Percentiles rank a stretch among this genome's conserved stretches.
Conservation (phyloP, 2,329 filamentous ascomycete species). For the Fusarium mangiferae region DNA sequence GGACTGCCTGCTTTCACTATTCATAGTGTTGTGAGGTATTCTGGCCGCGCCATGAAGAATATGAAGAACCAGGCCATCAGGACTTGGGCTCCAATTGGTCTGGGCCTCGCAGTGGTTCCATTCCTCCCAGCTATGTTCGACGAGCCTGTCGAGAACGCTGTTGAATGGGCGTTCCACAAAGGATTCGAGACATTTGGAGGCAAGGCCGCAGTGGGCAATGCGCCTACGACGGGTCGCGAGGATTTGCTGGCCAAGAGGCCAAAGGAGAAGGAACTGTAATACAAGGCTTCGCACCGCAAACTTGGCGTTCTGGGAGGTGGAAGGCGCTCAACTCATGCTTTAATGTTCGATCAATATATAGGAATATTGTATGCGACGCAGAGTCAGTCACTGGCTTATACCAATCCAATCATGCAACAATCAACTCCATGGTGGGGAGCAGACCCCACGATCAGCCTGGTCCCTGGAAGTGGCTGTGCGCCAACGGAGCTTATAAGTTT, state of each 20-base stretch:
- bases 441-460: slow-evolving; percentile 29
- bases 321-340: slow-evolving; percentile 40
- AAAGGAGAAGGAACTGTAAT: slow-evolving; percentile 58
- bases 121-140: slow-evolving; percentile 88
- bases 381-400: neutral
- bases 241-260: slow-evolving; percentile 53
- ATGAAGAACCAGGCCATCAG: slow-evolving; percentile 79
- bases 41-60: slow-evolving; percentile 85
- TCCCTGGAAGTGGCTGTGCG: slow-evolving; percentile 28
- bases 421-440: slow-evolving; percentile 14
- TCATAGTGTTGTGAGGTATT: slow-evolving; percentile 91
- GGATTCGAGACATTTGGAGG: slow-evolving; percentile 80
- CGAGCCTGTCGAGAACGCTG: slow-evolving; percentile 89
- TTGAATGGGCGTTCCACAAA: slow-evolving; percentile 90
- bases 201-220: slow-evolving; percentile 62
- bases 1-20: slow-evolving; percentile 93
- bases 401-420: neutral
- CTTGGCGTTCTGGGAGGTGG: slow-evolving; percentile 26
- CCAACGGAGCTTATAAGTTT: neutral
- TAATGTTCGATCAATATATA: slow-evolving; percentile 1
- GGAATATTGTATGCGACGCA: neutral
- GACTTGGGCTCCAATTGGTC: slow-evolving; percentile 90
- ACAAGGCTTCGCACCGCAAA: slow-evolving; percentile 11
- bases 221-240: slow-evolving; percentile 64
- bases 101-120: slow-evolving; percentile 81